A percentile compares a stretch with the other conserved stretches of the same genome.
Conservation (phyloP, 1,284 basidiomycete species). For the Trichosporon asahii region DNA sequence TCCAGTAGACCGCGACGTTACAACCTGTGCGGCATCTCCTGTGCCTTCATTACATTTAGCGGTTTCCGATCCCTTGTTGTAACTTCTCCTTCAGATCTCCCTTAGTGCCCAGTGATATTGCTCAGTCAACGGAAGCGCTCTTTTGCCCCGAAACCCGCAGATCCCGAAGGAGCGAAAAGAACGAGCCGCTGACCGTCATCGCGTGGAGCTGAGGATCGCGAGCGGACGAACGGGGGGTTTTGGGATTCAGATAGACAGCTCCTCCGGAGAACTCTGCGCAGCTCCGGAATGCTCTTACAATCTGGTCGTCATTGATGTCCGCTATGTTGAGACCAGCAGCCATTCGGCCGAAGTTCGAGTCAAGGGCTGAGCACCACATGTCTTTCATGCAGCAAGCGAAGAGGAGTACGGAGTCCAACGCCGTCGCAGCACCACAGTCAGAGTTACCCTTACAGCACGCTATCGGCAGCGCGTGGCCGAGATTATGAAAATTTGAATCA, state of each 20-base stretch:
- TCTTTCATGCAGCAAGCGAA: neutral
- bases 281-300: neutral
- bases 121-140: too few relatives aligned
- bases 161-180: too few relatives aligned
- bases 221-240: neutral
- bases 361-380: neutral
- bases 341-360: neutral
- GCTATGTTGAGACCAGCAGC: neutral
- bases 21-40: neutral
- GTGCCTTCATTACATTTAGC: neutral
- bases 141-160: neutral
- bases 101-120: too few relatives aligned
- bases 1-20: neutral
- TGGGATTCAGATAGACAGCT: too few relatives aligned
- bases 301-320: neutral
- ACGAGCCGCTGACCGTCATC: too few relatives aligned
- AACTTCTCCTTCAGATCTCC: neutral
- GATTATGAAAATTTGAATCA: constrained; percentile 5
- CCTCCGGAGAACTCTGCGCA: too few relatives aligned
- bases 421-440: neutral
- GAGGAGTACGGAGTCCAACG: neutral
- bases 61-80: neutral
- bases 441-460: neutral
- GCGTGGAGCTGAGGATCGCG: neutral
- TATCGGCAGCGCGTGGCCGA: neutral